Evolutionary conservation across 257 asterid genomes (phyloP).

Genomic region (Dorcoceras hygrometricum): DNA sequence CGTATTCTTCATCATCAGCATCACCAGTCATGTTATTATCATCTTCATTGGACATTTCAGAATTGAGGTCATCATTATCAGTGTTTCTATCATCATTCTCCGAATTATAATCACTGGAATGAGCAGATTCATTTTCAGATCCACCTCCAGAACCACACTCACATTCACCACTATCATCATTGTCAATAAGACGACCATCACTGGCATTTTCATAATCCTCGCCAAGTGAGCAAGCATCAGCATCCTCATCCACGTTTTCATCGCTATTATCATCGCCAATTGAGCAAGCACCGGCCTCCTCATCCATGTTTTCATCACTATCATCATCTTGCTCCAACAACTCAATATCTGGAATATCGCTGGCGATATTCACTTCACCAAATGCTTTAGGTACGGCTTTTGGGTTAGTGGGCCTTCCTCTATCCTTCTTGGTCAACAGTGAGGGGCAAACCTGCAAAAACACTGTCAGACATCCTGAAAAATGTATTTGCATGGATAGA

Average conservation of each 20-base stretch:
- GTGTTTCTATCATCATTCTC: constrained; percentile 30
- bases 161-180: constrained; percentile 33
- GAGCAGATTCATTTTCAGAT: constrained; percentile 30
- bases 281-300: constrained; percentile 19
- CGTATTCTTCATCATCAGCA: constrained; percentile 32
- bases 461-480: neutral
- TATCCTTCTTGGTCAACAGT: constrained; percentile 76
- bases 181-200: constrained; percentile 29
- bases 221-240: constrained; percentile 26
- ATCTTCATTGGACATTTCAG: constrained; percentile 35
- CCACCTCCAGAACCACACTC: constrained; percentile 34
- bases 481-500: neutral
- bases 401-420: constrained; percentile 73
- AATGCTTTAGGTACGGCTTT: constrained; percentile 84
- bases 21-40: constrained; percentile 17
- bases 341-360: constrained; percentile 39
- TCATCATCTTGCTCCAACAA: constrained; percentile 33
- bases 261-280: no score
- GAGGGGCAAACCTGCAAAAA: constrained; percentile 83
- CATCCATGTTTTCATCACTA: constrained; percentile 46
- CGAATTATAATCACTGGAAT: constrained; percentile 34
- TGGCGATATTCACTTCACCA: constrained; percentile 70
- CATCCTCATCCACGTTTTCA: constrained; percentile 12
- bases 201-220: constrained; percentile 37
- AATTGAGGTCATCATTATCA: constrained; percentile 34